phyloP scores from a whole-genome alignment of 2,329 filamentous ascomycete genomes.

The Talaromyces pinophilus region DNA sequence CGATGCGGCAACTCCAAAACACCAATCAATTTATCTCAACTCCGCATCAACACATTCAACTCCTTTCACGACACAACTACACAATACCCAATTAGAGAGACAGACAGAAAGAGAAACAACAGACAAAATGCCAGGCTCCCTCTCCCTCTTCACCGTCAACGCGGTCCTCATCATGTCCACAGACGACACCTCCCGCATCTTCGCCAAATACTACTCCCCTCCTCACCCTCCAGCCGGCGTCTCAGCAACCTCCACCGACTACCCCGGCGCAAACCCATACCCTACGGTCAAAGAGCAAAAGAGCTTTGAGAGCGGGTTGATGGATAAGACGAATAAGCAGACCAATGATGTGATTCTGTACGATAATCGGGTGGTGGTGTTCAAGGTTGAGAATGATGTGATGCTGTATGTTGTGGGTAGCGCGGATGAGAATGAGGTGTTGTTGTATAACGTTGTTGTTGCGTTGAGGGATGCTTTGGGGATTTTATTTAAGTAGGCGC shows the following conservation, averaged over 20 bases:
- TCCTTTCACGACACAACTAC: constrained; percentile 6
- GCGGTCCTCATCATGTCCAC: constrained; percentile 76
- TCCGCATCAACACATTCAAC: constrained; percentile 15
- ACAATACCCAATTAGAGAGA: background rate
- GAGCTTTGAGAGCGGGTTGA: constrained; percentile 90
- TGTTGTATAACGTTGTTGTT: constrained; percentile 91
- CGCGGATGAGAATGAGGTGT: constrained; percentile 92
- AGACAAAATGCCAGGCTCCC: constrained; percentile 68
- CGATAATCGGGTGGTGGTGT: constrained; percentile 93
- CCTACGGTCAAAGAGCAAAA: constrained; percentile 90
- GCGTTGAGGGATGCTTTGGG: constrained; percentile 88
- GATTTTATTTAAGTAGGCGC: constrained; percentile 92
- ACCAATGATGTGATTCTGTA: constrained; percentile 95
- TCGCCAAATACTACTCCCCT: constrained; percentile 86
- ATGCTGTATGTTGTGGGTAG: constrained; percentile 94
- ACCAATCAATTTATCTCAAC: constrained; percentile 7
- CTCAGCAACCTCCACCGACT: constrained; percentile 58
- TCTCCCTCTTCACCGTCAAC: constrained; percentile 75
- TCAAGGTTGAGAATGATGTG: constrained; percentile 96
- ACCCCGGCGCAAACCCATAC: constrained; percentile 74
- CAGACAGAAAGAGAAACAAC: background rate
- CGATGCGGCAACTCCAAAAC: constrained; percentile 22
- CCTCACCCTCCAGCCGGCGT: constrained; percentile 66
- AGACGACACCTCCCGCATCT: constrained; percentile 87
- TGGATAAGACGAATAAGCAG: constrained; percentile 96